Evolutionary conservation across 176 grass and related monocot genomes (phyloP), one percentile per base, ranked within the genome.

Genomic region (Oryza nivara): DNA sequence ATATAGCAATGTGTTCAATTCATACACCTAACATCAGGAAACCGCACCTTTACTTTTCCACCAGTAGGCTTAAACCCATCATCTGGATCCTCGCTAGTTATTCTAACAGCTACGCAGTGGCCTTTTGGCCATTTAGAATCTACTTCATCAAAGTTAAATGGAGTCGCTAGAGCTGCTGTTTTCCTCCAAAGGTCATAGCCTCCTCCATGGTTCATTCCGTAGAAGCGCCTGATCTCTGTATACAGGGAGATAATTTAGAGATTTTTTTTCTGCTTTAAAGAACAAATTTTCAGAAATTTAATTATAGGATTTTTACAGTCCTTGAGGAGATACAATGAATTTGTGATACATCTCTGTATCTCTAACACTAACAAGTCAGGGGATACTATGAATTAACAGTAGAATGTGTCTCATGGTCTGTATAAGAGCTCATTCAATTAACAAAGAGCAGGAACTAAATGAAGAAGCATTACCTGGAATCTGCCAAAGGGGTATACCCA

Each of bases 41-140:
- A 86, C 28, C 77, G 22, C 83, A 99, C 96, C 96, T 94, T 92
- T 43, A 99, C 91, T 94, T 94, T 92, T 70, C 96, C 96, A 58
- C 96, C 88, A 36, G 93, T 99, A 85, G 96, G 96, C 85, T 99
- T 99, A 67, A 99, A 99, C 61, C 96, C 96, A 86, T 99, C 96
- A 91, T 96, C 96, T 44, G 96, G 96, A 82, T 99, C 84, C 88
- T 99, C 96, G 9, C 96, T 99, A 35, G 96, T 99, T 74, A 99
- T 78, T 75, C 93, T 89, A 78, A 99, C 96, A 44, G 96, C 96
- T 58, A 99, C 86, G 89, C 90, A 94, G 80, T 99, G 96, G 73
- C 93, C 93, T 91, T 92, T 92, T 51, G 96, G 93, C 89, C 87
- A 90, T 67, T 88, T 75, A 79, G 89, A 96, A 80, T 94, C 88